These are phyloP conservation scores for Fraxinus paxiana DNA, from an alignment of 305 asterid genomes.

Conservation along the genomic window DNA sequence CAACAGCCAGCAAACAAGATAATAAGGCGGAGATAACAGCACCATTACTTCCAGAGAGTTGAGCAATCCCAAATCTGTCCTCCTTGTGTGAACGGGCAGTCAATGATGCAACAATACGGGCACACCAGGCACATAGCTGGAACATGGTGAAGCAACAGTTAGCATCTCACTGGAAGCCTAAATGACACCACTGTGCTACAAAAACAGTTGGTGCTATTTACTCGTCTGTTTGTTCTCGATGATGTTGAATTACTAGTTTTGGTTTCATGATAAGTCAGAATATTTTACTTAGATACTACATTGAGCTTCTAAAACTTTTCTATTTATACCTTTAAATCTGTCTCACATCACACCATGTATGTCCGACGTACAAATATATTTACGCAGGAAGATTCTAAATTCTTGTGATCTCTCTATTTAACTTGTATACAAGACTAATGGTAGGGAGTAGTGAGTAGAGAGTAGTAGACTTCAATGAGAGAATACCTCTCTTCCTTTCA, in stretches of 20 bases:
- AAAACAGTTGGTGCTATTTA: background rate
- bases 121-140: conserved; percentile 88
- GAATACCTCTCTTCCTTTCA: background rate
- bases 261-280: background rate
- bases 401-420: background rate
- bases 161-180: background rate
- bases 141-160: conserved; percentile 2
- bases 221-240: background rate
- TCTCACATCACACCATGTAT: background rate
- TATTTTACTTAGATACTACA: background rate
- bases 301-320: background rate
- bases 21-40: conserved; percentile 65
- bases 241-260: background rate
- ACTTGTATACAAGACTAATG: background rate
- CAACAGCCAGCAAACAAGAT: conserved; percentile 74
- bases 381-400: background rate
- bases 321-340: background rate
- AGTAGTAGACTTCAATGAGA: background rate
- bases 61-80: conserved; percentile 87
- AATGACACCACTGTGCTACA: background rate
- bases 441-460: background rate
- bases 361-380: background rate
- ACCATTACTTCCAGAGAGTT: conserved; percentile 76
- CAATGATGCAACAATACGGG: conserved; percentile 64
- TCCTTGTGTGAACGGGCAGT: conserved; percentile 79